A percentile compares a stretch with the other conserved stretches of the same genome.
phyloP scores from a whole-genome alignment of 352 stramenopile species.

The Salisapilia sapeloensis region DNA sequence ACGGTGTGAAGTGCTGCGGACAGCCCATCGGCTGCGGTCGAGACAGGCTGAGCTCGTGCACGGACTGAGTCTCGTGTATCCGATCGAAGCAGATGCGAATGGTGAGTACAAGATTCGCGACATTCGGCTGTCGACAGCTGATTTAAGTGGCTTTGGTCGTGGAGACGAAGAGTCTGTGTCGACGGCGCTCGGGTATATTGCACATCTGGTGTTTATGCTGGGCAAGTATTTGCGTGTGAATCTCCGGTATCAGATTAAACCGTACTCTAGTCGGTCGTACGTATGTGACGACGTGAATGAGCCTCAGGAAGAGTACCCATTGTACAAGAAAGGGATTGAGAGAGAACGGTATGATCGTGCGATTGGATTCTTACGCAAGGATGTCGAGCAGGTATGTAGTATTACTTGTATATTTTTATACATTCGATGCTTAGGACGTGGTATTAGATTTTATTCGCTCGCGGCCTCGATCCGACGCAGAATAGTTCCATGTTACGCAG shows the following conservation, averaged over 20 bases:
- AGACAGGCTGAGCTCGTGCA: conserved; percentile 64
- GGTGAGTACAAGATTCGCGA: conserved; percentile 71
- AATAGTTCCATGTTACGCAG: conserved; percentile 38
- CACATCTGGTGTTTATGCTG: conserved; percentile 79
- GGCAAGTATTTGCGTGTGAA: conserved; percentile 81
- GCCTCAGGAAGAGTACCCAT: conserved; percentile 51
- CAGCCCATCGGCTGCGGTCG: conserved; percentile 69
- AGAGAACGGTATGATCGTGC: conserved; percentile 62
- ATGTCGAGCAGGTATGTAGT: conserved; percentile 61
- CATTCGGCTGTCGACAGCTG: conserved; percentile 57
- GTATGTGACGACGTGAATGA: conserved; percentile 81
- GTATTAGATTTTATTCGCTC: conserved; percentile 46
- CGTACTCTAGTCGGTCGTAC: conserved; percentile 64
- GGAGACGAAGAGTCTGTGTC: conserved; percentile 68
- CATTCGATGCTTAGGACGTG: background rate
- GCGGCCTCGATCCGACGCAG: conserved; percentile 51
- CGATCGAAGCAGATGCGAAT: conserved; percentile 65
- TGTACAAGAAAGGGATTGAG: conserved; percentile 68
- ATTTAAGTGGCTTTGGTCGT: conserved; percentile 27
- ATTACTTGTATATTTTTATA: background rate
- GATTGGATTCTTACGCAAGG: conserved; percentile 56
- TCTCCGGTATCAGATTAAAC: conserved; percentile 61
- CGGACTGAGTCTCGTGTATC: conserved; percentile 58
- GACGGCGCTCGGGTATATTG: conserved; percentile 72
- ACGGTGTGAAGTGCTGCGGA: conserved; percentile 53